phyloP scores from a whole-genome alignment of 768 basidiomycete species.

The Amanita polypyramis region DNA sequence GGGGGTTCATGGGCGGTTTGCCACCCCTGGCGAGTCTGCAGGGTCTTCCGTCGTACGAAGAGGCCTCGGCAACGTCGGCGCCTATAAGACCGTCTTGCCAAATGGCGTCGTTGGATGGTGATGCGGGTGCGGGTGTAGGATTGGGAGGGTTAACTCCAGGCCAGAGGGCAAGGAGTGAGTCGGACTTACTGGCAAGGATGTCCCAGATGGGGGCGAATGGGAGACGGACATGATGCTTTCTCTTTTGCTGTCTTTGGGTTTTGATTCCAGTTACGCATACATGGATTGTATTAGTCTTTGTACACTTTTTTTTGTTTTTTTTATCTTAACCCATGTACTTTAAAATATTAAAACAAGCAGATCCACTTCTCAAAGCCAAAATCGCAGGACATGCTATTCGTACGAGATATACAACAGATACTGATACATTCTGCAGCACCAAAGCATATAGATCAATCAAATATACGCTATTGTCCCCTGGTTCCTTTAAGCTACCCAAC shows the following conservation, averaged over 20 bases:
- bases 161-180: constrained; percentile 1
- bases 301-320: background rate
- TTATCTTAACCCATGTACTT: too few species aligned
- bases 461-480: too few species aligned
- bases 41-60: constrained; percentile 84
- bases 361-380: too few species aligned
- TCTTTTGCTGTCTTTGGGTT: background rate
- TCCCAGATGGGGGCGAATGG: too few species aligned
- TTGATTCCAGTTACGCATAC: background rate
- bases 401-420: too few species aligned
- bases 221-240: background rate
- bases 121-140: too few species aligned
- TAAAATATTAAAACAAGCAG: too few species aligned
- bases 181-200: background rate
- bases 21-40: constrained; percentile 67
- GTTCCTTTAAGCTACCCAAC: too few species aligned
- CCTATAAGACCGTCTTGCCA: background rate
- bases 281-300: background rate
- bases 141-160: background rate
- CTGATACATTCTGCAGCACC: too few species aligned
- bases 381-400: too few species aligned
- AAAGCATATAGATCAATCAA: too few species aligned
- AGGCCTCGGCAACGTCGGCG: constrained; percentile 25
- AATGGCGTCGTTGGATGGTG: background rate
- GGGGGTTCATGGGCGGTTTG: constrained; percentile 89